Conservation (phyloP, 2,329 filamentous ascomycete genomes). For the Diaporthe destruens region DNA sequence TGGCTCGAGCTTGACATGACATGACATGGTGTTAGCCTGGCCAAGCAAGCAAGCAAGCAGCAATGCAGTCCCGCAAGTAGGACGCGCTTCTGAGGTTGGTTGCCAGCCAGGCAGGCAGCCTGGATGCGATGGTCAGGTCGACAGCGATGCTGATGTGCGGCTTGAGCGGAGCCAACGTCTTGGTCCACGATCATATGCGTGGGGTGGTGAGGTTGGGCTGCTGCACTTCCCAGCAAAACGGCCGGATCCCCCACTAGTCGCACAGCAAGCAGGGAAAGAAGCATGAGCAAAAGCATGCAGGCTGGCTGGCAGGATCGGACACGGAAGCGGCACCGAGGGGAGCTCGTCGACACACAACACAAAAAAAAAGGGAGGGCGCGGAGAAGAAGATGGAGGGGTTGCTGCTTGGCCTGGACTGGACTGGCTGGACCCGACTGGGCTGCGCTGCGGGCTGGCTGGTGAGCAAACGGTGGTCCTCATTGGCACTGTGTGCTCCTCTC, state of each 20-base stretch:
- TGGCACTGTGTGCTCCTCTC: conserved; percentile 34
- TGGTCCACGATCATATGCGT: background rate
- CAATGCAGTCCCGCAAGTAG: conserved; percentile 19
- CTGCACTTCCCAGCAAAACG: background rate
- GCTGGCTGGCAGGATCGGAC: background rate
- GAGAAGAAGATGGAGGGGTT: conserved; percentile 37
- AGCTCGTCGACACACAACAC: conserved; percentile 21
- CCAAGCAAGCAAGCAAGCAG: conserved; percentile 4
- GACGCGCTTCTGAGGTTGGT: conserved; percentile 34
- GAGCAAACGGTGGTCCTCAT: conserved; percentile 29
- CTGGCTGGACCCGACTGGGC: conserved; percentile 28
- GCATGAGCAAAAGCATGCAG: conserved; percentile 2
- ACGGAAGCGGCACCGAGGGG: conserved; percentile 15
- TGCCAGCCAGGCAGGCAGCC: conserved; percentile 22
- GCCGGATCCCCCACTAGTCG: conserved; percentile 13
- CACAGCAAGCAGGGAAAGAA: background rate
- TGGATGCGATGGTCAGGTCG: conserved; percentile 11
- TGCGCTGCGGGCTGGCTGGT: conserved; percentile 4
- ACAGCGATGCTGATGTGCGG: background rate
- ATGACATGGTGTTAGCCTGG: conserved; percentile 29
- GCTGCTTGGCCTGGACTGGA: conserved; percentile 30
- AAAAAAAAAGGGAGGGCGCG: conserved; percentile 31
- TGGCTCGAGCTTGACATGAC: background rate
- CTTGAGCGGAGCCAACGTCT: background rate
- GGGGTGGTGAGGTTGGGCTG: conserved; percentile 6